Conservation (phyloP, 2,329 filamentous ascomycete species). For the Ophiocordyceps australis region DNA sequence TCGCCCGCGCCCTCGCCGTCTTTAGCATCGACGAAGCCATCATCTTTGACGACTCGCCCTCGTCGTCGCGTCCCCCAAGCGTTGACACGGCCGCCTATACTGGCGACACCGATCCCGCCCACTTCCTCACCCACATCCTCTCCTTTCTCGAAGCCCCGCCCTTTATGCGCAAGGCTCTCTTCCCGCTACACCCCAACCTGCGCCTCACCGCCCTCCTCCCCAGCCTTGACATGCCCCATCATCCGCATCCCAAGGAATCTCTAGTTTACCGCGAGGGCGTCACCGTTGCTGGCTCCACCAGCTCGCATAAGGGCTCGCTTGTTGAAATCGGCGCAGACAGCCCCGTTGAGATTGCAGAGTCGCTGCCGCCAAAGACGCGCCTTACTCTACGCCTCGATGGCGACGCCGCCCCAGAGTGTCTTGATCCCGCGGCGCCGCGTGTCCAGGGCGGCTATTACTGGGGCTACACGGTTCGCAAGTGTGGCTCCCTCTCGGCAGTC, state of each 20-base stretch:
- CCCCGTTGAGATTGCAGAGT: slow-evolving; percentile 34
- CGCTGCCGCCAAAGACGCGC: slow-evolving; percentile 52
- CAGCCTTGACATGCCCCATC: slow-evolving; percentile 71
- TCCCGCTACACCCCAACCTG: slow-evolving; percentile 64
- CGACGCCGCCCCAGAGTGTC: slow-evolving; percentile 31
- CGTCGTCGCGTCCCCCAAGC: slow-evolving; percentile 21
- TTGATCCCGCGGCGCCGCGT: slow-evolving; percentile 50
- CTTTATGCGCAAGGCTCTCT: slow-evolving; percentile 58
- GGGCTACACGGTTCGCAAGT: slow-evolving; percentile 59
- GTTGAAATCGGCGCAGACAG: slow-evolving; percentile 40
- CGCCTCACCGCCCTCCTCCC: slow-evolving; percentile 55
- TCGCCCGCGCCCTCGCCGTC: slow-evolving; percentile 66
- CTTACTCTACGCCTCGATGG: slow-evolving; percentile 49
- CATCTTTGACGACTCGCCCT: slow-evolving; percentile 54
- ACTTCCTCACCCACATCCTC: slow-evolving; percentile 65
- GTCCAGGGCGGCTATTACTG: slow-evolving; percentile 71
- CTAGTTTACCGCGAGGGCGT: slow-evolving; percentile 67
- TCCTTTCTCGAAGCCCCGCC: slow-evolving; percentile 74
- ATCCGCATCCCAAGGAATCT: slow-evolving; percentile 60
- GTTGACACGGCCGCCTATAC: slow-evolving; percentile 39
- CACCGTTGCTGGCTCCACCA: slow-evolving; percentile 29
- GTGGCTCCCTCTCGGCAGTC: slow-evolving; percentile 47
- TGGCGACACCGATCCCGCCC: slow-evolving; percentile 55
- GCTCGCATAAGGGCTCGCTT: slow-evolving; percentile 26
- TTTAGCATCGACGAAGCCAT: slow-evolving; percentile 76